Base-by-base conservation (phyloP, 257 asterid species). In the Thymus quinquecostatus region DNA sequence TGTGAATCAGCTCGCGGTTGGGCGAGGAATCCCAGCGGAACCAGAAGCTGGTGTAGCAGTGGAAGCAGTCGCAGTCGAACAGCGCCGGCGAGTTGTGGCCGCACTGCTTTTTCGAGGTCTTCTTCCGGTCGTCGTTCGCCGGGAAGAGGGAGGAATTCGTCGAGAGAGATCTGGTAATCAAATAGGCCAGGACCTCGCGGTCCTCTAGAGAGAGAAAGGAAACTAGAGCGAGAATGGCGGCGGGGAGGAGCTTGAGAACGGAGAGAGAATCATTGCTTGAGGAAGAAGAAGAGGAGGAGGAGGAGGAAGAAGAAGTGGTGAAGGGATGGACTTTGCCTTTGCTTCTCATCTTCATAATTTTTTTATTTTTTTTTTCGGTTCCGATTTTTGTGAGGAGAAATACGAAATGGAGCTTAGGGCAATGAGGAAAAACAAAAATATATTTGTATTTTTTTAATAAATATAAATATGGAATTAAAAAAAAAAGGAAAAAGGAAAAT, bases 281-380 rank as follows among this genome's bases (percentile, higher is more conserved):
- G 3, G 78, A 63, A 4, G 78, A 63, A 2, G 86, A 40, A 0
- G 49, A 44, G 1, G 54, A 49, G 1, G 57, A 51, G 2, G 57
- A 21, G 0, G 84, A 62, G 4, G 86, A 63, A 0, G 84, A 66
- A 6, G 90, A 66, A 0, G 95, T 48, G 13, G 81, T 86, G 14
- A 84, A 84, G 43, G 96, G 96, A 32, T 91, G 96, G 32, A 91
- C 87, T 82, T 84, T 90, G 77, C 92, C 95, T 79, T 86, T 86
- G 88, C 80, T 84, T 83, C 89, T 84, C 90, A 86, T 87, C 59
- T 82, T 85, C 85, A 76, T 80, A 70, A 28, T 73, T 72, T 40
- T 63, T 34, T 50, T n/a, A 38, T 32, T 48, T 49, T 8, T 43
- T 6, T 43, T 2, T 44, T 44, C 49, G 12, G n/a, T 44, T 44